phyloP scores from a whole-genome alignment of 2,329 filamentous ascomycete genomes.

The Colletotrichum simmondsii region DNA sequence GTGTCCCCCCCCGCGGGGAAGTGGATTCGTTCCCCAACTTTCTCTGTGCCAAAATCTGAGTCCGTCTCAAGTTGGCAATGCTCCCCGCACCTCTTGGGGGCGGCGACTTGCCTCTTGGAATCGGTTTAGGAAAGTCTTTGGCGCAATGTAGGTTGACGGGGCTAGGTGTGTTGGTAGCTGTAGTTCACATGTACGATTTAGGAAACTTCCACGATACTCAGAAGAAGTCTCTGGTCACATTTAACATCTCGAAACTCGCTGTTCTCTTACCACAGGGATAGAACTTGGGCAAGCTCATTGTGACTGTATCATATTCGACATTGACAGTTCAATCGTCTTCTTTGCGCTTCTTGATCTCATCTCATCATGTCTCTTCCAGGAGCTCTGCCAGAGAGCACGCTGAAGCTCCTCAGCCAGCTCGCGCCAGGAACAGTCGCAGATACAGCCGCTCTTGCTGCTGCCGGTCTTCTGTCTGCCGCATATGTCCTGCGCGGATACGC shows the following conservation, averaged over 20 bases:
- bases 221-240: not conserved
- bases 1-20: constrained; percentile 24
- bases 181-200: not conserved
- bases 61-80: not conserved
- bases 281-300: not conserved
- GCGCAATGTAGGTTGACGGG: not conserved
- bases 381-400: constrained; percentile 24
- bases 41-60: not conserved
- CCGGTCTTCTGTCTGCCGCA: constrained; percentile 38
- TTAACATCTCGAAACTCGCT: constrained; percentile 3
- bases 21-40: constrained; percentile 25
- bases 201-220: not conserved
- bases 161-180: not conserved
- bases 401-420: constrained; percentile 34
- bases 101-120: constrained; percentile 1
- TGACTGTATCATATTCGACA: not conserved
- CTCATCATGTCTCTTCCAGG: constrained; percentile 13
- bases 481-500: constrained; percentile 54
- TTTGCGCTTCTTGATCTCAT: not conserved
- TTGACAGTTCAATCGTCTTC: no score
- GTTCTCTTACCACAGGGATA: no score
- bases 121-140: not conserved
- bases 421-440: constrained; percentile 38
- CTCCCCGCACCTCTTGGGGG: not conserved
- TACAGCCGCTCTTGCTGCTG: constrained; percentile 39